These are phyloP conservation scores for Pezicula radicicola DNA, from an alignment of 2,329 filamentous ascomycete species.

Conservation along the genomic window DNA sequence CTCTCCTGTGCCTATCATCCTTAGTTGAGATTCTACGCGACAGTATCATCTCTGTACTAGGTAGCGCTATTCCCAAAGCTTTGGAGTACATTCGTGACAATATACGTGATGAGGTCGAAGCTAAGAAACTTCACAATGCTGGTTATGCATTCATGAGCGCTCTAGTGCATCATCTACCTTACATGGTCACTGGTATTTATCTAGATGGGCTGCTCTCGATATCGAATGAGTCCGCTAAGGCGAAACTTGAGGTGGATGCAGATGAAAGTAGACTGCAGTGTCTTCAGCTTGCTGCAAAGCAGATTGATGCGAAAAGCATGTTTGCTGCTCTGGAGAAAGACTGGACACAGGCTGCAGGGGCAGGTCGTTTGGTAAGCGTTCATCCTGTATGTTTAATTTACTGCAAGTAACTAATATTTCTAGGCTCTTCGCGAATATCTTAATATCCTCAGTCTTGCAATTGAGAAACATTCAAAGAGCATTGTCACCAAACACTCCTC, in stretches of 20 bases:
- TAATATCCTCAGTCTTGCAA: conserved; percentile 63
- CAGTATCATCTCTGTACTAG: conserved; percentile 79
- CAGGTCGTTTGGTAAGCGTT: conserved; percentile 58
- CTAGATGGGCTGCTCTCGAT: conserved; percentile 69
- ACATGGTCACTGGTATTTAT: conserved; percentile 78
- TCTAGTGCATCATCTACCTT: conserved; percentile 79
- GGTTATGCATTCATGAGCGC: conserved; percentile 77
- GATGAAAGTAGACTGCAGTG: conserved; percentile 66
- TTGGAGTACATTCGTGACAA: conserved; percentile 69
- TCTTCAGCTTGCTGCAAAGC: conserved; percentile 70
- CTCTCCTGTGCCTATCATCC: conserved; percentile 84
- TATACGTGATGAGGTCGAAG: conserved; percentile 47
- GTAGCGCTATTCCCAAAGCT: conserved; percentile 68
- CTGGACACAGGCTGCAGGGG: conserved; percentile 62
- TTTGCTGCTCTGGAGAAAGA: conserved; percentile 71
- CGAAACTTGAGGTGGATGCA: conserved; percentile 57
- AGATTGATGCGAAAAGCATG: conserved; percentile 73
- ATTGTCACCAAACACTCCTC: conserved; percentile 73
- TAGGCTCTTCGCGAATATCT: conserved; percentile 68
- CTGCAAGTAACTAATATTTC: conserved; percentile 13
- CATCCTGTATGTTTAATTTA: not conserved
- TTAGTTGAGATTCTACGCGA: conserved; percentile 86
- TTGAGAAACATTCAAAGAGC: conserved; percentile 76
- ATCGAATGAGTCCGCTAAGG: conserved; percentile 68
- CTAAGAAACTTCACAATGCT: conserved; percentile 73